Percentiles rank a stretch among this genome's conserved stretches.
These are phyloP conservation scores for Alternaria novae-zelandiae DNA, from an alignment of 2,329 filamentous ascomycete genomes.

Conservation along the genomic window DNA sequence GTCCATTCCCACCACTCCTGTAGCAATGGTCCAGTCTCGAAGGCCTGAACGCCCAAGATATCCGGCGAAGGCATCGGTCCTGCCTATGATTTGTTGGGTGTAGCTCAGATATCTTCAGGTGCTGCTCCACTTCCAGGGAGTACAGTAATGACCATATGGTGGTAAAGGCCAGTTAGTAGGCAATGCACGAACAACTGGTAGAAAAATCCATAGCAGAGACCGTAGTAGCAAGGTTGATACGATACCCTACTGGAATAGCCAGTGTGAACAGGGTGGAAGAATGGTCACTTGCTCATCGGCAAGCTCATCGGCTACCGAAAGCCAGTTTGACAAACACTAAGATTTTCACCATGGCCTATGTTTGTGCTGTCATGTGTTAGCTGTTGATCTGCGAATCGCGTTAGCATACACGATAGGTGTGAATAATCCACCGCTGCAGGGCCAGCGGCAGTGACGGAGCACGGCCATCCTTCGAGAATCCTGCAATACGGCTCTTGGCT, in stretches of 20 bases:
- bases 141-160: neutral
- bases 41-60: constrained; percentile 41
- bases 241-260: neutral
- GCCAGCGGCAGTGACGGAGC: constrained; percentile 21
- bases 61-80: constrained; percentile 16
- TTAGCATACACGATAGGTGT: constrained; percentile 25
- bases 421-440: constrained; percentile 17
- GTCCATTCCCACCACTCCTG: constrained; percentile 44
- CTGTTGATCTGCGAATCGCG: constrained; percentile 28
- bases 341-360: constrained; percentile 21
- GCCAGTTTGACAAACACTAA: constrained; percentile 18
- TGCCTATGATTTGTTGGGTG: neutral
- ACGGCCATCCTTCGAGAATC: constrained; percentile 36
- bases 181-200: neutral
- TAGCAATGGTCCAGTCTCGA: constrained; percentile 27
- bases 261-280: neutral
- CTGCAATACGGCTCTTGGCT: constrained; percentile 27
- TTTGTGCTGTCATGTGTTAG: constrained; percentile 34
- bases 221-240: neutral
- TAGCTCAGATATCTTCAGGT: neutral
- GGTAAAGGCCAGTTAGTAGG: neutral
- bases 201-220: neutral
- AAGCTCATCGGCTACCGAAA: constrained; percentile 24
- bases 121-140: neutral
- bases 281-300: constrained; percentile 28